Evolutionary conservation across 2,329 filamentous ascomycete genomes (phyloP), one percentile per base, ranked within the genome.

Genomic region (Xylariomycetidae sp.): DNA sequence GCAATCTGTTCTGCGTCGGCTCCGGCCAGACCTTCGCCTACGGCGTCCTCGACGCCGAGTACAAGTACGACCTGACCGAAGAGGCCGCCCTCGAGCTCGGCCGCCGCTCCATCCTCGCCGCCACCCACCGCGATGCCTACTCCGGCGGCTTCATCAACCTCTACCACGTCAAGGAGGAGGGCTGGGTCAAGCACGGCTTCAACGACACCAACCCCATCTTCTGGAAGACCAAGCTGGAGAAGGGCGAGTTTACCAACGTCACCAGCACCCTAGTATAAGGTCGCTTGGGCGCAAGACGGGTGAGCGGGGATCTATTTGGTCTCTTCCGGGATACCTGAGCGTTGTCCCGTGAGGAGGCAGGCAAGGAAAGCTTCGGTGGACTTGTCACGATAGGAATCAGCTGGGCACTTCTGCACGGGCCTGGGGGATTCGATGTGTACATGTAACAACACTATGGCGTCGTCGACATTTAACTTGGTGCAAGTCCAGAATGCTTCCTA

Each of bases 101-200:
- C 37, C 79, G 83, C 56, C 75, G 92, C 57, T 94, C 87, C 66
- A 98, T 98, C 57, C 68, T 98, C 47, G 92, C 92, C 23, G 92
- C 92, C 35, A 96, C 90, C 40, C 92, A 98, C 68, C 77, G 92
- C 58, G 92, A 98, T 61, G 92, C 92, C n/a, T 98, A 85, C 75
- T 96, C 92, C 16, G 92, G 92, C 71, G 92, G 92, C 48, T 96
- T 79, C 69, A 95, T 98, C 74, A 98, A 98, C 70, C 61, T 96
- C 58, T 98, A 98, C 67, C 92, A 98, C 58, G 89, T 98, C 60
- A 95, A 95, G 79, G 90, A 98, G 71, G 83, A 88, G 45, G 92
- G 92, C 52, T 98, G 92, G 92, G 89, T 94, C 56, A 95, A 94
- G 76, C 90, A 96, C 59, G 92, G 92, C 43, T 98, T 98, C 75